These are phyloP conservation scores for Aspergillus clavatus DNA, from an alignment of 2,329 filamentous ascomycete genomes.

Conservation along the genomic window DNA sequence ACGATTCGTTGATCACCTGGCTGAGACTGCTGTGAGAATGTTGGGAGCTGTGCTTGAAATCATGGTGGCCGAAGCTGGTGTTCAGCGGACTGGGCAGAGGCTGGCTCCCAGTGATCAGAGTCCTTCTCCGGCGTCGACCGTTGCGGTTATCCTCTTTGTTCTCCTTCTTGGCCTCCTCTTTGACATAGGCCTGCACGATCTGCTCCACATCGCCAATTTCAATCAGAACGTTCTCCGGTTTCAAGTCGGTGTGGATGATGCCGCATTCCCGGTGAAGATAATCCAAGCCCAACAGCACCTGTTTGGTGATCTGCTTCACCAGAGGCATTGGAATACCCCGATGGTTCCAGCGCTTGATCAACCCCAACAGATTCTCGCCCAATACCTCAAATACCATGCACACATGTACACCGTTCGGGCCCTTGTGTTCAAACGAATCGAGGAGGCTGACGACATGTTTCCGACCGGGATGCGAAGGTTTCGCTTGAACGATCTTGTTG, in stretches of 20 bases:
- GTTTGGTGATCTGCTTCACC: conserved; percentile 98
- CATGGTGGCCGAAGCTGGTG: conserved; percentile 64
- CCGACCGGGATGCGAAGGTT: conserved; percentile 87
- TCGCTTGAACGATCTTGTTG: conserved; percentile 93
- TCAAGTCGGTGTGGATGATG: conserved; percentile 96
- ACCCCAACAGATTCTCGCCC: conserved; percentile 85
- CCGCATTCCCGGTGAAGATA: conserved; percentile 97
- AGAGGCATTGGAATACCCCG: conserved; percentile 92
- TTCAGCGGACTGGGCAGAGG: conserved; percentile 92
- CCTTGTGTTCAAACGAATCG: conserved; percentile 96
- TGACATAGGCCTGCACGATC: conserved; percentile 93
- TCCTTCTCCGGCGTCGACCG: conserved; percentile 80
- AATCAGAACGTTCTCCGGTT: conserved; percentile 96
- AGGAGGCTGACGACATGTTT: conserved; percentile 93
- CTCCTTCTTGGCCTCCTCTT: conserved; percentile 59
- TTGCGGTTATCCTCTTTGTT: conserved; percentile 90
- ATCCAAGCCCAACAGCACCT: conserved; percentile 90
- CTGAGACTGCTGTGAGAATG: conserved; percentile 71
- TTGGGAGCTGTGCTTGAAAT: conserved; percentile 58
- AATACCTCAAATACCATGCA: conserved; percentile 99
- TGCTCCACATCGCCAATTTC: conserved; percentile 99
- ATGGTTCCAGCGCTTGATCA: conserved; percentile 99
- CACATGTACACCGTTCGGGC: conserved; percentile 90
- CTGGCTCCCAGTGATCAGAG: conserved; percentile 94
- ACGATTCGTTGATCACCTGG: conserved; percentile 70